Base-by-base conservation (phyloP, 345 rosid species). In the Gossypium sturtianum region DNA sequence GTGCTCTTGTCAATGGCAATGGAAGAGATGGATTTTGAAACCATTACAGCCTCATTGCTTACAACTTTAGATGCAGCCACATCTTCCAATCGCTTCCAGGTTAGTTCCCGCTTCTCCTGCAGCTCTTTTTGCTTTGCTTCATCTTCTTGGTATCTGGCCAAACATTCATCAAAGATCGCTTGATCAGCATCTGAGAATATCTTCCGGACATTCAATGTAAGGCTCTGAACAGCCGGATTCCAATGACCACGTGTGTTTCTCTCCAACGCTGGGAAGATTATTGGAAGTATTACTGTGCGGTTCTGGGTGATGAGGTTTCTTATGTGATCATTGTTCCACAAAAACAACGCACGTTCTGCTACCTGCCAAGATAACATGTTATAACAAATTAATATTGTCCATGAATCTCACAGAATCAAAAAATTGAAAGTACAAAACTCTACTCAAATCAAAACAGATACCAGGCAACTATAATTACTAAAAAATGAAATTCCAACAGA, bases 81-180 rank as follows among this genome's bases (percentile, higher is more conserved):
- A 15, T 92, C 89, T 81, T 90, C 95, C 81, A 92, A 80, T 45
- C 76, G 81, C 81, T 89, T 89, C 97, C 95, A 92, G 19, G 75
- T 82, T 61, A 80, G 61, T 73, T 87, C 90, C 25, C 91, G 79
- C 79, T 84, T 90, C 58, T 87, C 85, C 77, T 38, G 70, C 56
- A 60, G 70, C 72, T 90, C 83, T 49, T 67, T 77, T 77, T 78
- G 80, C 78, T 83, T 87, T 19, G 44, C 75, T 79, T 89, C 92
- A 48, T 86, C 86, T 51, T 87, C 95, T 79, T 83, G 82, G 77
- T 80, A 90, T 74, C 80, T 89, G 16, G 75, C 80, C 80, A 87
- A 80, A 77, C 92, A 92, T 67, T 92, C 93, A 15, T 92, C 95
- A 61, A 90, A 90, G 34, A 89, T 82, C 59, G 72, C 75, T 82